Evolutionary conservation across 805 yeast species (phyloP).

Genomic region (Dipodascopsis tothii): DNA sequence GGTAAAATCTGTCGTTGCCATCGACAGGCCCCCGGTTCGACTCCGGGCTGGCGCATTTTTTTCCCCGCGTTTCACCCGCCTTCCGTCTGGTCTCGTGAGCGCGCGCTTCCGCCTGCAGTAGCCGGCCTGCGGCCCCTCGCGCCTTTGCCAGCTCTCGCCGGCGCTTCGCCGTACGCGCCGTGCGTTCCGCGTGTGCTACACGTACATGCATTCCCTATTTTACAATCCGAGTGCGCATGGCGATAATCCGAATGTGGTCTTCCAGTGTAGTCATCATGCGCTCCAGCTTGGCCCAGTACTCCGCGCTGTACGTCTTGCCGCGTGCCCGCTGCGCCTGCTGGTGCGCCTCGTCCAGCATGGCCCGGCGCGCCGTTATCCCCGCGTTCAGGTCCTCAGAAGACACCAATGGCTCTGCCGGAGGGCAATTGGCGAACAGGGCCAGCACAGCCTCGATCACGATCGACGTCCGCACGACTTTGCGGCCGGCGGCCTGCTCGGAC

Average conservation of each 20-base stretch:
- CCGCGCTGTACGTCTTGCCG: neutral
- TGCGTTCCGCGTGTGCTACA: neutral
- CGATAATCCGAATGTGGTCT: no score
- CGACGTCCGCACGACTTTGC: neutral
- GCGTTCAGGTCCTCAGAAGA: neutral
- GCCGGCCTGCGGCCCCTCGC: neutral
- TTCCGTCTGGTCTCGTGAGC: neutral
- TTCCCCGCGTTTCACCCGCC: neutral
- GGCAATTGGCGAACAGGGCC: neutral
- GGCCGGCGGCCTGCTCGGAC: neutral
- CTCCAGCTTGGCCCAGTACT: neutral
- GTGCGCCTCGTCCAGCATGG: neutral
- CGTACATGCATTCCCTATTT: neutral
- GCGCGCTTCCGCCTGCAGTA: neutral
- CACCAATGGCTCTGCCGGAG: no score
- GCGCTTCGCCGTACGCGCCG: neutral
- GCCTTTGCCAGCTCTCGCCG: neutral
- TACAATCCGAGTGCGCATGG: no score
- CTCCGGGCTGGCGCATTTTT: constrained; percentile 48
- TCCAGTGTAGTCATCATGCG: neutral
- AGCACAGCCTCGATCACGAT: neutral
- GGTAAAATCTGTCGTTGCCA: constrained; percentile 53
- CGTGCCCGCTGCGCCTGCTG: neutral
- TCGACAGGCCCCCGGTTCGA: constrained; percentile 56
- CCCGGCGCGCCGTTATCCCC: neutral